Evolutionary conservation across 768 basidiomycete species (phyloP), one percentile per base, ranked within the genome.

Genomic region (Hydnomerulius pinastri): DNA sequence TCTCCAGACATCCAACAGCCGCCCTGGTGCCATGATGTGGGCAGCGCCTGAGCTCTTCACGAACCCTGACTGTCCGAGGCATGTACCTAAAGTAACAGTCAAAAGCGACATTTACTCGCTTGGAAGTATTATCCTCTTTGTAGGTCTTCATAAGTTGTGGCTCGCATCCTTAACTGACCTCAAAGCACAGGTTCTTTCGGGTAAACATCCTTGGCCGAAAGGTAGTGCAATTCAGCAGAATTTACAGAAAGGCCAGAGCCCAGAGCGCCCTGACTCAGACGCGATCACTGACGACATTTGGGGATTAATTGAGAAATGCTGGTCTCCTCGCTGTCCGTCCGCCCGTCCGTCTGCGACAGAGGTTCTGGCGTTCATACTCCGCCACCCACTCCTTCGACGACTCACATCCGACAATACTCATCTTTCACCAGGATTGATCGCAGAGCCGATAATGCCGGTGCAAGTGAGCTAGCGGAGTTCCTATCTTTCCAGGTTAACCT

Each of bases 391-490:
- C 4, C 30, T 15, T 32, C 10, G 30, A 3, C 30, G n/a, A n/a
- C 33, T 49, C 30, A 40, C 40, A 28, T 32, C 29, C 29, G 27
- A 29, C 29, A 20, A 18, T 41, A 15, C 36, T 12, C 21, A 43
- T 6, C 30, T 27, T 36, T 39, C 35, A 47, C 20, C 37, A 23
- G 10, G 15, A 29, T 8, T 13, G 4, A 18, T 27, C 17, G 3
- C 30, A 33, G 24, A 2, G 44, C 36, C 28, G 17, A 39, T n/a
- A 40, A 64, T 65, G 63, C 43, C 17, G 24, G 56, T 41, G 41
- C 21, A 11, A 20, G 57, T 56, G 57, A 53, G 63, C 51, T 13
- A 3, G 18, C 24, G 40, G n/a, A 30, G 23, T 30, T 23, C 17
- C 46, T 20, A 23, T 13, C 25, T 15, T 9, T 18, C 3, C 40